phyloP scores from a whole-genome alignment of 2,329 filamentous ascomycete genomes.

The Diaporthe sp. region DNA sequence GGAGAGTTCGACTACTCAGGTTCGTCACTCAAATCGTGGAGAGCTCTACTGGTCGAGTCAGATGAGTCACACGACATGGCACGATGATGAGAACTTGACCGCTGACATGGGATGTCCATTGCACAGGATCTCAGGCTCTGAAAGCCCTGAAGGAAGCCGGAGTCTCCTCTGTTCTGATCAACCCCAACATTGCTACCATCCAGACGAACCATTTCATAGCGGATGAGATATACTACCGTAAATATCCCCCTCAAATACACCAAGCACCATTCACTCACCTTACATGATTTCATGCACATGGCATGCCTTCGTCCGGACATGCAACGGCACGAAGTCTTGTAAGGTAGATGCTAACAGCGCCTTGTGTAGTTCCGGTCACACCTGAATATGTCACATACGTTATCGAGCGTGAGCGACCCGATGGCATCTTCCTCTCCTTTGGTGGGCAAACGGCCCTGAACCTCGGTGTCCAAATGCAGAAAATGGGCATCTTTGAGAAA shows the following conservation, averaged over 20 bases:
- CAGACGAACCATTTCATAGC: conserved; percentile 97
- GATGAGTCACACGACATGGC: conserved; percentile 47
- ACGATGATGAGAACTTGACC: conserved; percentile 25
- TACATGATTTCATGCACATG: neutral
- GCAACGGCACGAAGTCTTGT: neutral
- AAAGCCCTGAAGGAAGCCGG: conserved; percentile 98
- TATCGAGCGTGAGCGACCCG: conserved; percentile 94
- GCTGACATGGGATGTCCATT: conserved; percentile 39
- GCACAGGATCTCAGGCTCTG: conserved; percentile 89
- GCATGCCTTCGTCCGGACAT: neutral
- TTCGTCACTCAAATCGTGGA: conserved; percentile 60
- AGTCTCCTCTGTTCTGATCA: conserved; percentile 91
- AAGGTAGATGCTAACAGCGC: conserved; percentile 26
- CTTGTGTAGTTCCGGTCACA: conserved; percentile 79
- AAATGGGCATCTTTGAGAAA: conserved; percentile 93
- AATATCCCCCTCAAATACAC: neutral
- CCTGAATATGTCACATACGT: conserved; percentile 98
- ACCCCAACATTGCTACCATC: conserved; percentile 98
- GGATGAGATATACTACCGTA: conserved; percentile 93
- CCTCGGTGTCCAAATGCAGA: conserved; percentile 96
- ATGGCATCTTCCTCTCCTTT: conserved; percentile 97
- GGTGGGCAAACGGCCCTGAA: conserved; percentile 98
- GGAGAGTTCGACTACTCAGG: conserved; percentile 99
- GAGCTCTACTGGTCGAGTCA: conserved; percentile 34
- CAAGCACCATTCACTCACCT: neutral